phyloP scores from a whole-genome alignment of 371 early-diverging fungal genomes.

The Mucor plumbeus region DNA sequence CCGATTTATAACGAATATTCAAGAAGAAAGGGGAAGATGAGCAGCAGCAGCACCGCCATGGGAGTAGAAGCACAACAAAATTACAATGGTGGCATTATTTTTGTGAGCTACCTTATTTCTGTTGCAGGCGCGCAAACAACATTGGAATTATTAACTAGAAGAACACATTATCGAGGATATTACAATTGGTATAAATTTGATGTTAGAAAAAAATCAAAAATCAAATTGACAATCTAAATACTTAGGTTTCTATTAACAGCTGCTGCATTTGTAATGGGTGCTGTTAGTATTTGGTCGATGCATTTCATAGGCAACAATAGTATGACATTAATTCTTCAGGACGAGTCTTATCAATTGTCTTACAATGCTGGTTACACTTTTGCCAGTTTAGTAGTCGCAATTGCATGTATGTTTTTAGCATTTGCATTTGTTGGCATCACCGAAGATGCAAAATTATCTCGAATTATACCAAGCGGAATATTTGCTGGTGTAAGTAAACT shows the following conservation, averaged over 20 bases:
- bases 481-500: slow-evolving; percentile 40
- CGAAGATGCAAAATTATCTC: slow-evolving; percentile 38
- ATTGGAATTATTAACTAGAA: slow-evolving; percentile 32
- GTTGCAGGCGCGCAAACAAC: slow-evolving; percentile 37
- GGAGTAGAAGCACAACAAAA: slow-evolving; percentile 13
- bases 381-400: slow-evolving; percentile 44
- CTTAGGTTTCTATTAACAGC: slow-evolving; percentile 37
- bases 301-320: slow-evolving; percentile 58
- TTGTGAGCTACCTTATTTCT: slow-evolving; percentile 33
- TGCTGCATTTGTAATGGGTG: slow-evolving; percentile 50
- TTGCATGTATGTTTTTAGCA: slow-evolving; percentile 47
- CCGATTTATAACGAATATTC: not conserved
- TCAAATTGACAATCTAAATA: not conserved
- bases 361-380: slow-evolving; percentile 50
- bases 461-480: slow-evolving; percentile 47
- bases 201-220: not conserved
- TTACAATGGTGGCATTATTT: slow-evolving; percentile 30
- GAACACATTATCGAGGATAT: slow-evolving; percentile 32
- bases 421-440: slow-evolving; percentile 50
- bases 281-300: slow-evolving; percentile 56
- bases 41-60: not conserved
- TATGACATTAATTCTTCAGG: slow-evolving; percentile 30
- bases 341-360: slow-evolving; percentile 29
- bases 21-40: slow-evolving; percentile 3
- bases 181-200: slow-evolving; percentile 31